phyloP scores from a whole-genome alignment of 305 asterid species.

The Fraxinus velutina region DNA sequence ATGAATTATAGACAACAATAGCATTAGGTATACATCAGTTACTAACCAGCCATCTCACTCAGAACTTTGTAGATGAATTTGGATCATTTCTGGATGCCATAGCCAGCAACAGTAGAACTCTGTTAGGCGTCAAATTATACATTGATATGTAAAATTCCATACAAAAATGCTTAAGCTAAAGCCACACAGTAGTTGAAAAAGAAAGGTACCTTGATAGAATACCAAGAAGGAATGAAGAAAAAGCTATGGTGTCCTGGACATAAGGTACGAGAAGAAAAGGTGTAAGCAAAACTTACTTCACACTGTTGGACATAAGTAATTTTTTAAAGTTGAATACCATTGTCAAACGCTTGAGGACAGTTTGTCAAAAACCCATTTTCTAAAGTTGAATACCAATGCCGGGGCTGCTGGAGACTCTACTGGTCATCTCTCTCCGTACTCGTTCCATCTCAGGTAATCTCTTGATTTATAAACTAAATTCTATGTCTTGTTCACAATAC shows the following conservation, averaged over 20 bases:
- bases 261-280: constrained; percentile 25
- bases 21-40: constrained; percentile 15
- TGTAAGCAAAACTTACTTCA: constrained; percentile 32
- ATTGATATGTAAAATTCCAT: constrained; percentile 27
- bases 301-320: constrained; percentile 3
- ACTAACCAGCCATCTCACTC: constrained; percentile 79
- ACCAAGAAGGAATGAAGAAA: constrained; percentile 87
- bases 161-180: constrained; percentile 12
- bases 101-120: constrained; percentile 89
- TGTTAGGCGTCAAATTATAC: constrained; percentile 97
- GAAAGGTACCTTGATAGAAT: constrained; percentile 67
- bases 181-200: constrained; percentile 12
- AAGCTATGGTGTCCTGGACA: constrained; percentile 78
- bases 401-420: too few relatives aligned
- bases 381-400: too few relatives aligned
- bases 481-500: too few relatives aligned
- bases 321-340: constrained; percentile 46
- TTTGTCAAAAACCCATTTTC: constrained; percentile 27
- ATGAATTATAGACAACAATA: constrained; percentile 2
- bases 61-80: constrained; percentile 56
- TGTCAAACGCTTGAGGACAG: constrained; percentile 67
- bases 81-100: constrained; percentile 80
- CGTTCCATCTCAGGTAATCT: too few relatives aligned
- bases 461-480: too few relatives aligned
- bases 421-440: too few relatives aligned